Evolutionary conservation across 129 eudicot species (phyloP), one percentile per base, ranked within the genome.

Genomic region (Tagetes patula): DNA sequence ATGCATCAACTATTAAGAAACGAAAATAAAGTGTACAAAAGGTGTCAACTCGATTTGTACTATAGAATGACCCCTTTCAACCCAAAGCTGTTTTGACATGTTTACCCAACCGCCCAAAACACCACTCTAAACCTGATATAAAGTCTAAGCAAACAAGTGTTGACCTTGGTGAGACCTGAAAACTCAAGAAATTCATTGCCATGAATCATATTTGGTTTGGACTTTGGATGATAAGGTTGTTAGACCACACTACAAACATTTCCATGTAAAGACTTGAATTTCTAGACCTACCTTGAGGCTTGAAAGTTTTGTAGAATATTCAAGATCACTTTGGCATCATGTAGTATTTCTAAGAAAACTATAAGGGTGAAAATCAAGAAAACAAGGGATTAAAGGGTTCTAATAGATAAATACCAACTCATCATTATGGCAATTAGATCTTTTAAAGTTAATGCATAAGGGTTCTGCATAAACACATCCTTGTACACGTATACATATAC

Each of bases 281-380:
- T 2, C 54, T 20, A 65, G 48, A 65, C 12, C 3, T 65, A 34
- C 69, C 56, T 9, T 10, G 9, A 43, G 54, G 33, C 55, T 46
- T 31, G 56, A 4, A 31, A 33, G 65, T 32, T 9, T 31, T 8
- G n/a, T 59, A 55, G 13, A 54, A 71, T 27, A 71, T 40, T 54
- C 42, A 30, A 72, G 55, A 67, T 31, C 42, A 12, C 13, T 56
- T 71, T 55, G 40, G 75, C 27, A 70, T 40, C 75, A 20, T 53
- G 42, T 69, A 69, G 6, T 67, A 42, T 27, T 45, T 66, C 53
- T 65, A 7, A 42, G 2, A 33, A 9, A 42, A 42, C 8, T 66
- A 3, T 10, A 30, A 43, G 20, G 71, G 71, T 3, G 10, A 30
- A 60, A 12, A 10, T 6, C 0, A 60, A 61, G 43, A 36, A 11